Evolutionary conservation across 352 stramenopile species (phyloP), one percentile per base, ranked within the genome.

Genomic region (Halophytophthora polymorphica): DNA sequence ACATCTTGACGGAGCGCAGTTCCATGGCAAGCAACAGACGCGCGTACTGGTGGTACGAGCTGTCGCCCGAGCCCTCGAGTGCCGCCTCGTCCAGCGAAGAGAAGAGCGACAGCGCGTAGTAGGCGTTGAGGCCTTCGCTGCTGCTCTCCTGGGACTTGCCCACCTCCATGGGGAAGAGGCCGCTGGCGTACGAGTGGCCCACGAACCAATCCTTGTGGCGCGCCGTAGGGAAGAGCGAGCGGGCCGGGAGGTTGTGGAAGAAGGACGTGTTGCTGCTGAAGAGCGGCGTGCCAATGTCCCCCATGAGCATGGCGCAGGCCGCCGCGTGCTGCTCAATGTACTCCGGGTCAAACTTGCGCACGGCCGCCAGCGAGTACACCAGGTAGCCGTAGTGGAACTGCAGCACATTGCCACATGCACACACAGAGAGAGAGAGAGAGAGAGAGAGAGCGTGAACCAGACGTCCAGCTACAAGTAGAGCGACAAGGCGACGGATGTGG

Each of bases 131-230:
- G 42, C 84, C 86, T 71, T 99, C 95, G 57, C 88, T 98, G 43
- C 85, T 97, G 63, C 88, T 98, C 64, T 98, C 96, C 68, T 99
- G 94, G 25, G 83, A 91, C 71, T 98, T 98, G 38, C 95, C 96
- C 53, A 96, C 88, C 34, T 86, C 65, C 77, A 98, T 96, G 23
- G 80, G 78, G 69, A 98, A 98, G 13, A 99, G 37, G 5, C 96
- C 96, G 36, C 87, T 97, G 11, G 96, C 94, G 74, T 97, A 99
- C 45, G 91, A 98, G 60, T 99, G 94, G 29, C 92, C 94, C 41
- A 98, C 82, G 71, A 95, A 99, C 86, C 93, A 98, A 50, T 98
- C 95, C 69, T 98, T 98, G 64, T 98, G 91, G 13, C 96, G 73
- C 22, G 91, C 83, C 5, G 88, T 69, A 6, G 94, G 91, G 49